phyloP scores from a whole-genome alignment of 768 basidiomycete species.

The Trametes cingulata region DNA sequence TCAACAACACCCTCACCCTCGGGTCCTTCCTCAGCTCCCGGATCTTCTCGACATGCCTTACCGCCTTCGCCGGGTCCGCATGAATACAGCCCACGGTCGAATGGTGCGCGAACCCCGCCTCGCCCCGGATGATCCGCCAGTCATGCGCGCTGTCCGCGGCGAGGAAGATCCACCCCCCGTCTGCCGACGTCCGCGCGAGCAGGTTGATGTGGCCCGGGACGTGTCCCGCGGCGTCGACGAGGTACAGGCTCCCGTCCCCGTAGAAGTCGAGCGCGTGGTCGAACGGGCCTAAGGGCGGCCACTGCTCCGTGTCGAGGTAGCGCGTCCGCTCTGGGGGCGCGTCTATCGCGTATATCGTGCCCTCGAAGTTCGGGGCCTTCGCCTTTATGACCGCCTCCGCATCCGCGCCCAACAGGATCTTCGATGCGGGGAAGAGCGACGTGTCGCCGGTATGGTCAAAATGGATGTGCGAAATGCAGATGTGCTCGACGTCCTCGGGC shows the following conservation, averaged over 20 bases:
- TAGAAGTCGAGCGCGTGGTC: conserved; percentile 53
- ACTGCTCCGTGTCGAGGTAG: conserved; percentile 32
- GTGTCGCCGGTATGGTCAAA: conserved; percentile 56
- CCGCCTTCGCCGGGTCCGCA: conserved; percentile 42
- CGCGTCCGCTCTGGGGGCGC: conserved; percentile 21
- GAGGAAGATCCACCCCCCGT: conserved; percentile 47
- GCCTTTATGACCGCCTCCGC: conserved; percentile 36
- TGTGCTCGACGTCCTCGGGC: conserved; percentile 44
- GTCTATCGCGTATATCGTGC: conserved; percentile 14
- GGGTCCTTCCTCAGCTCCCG: conserved; percentile 35
- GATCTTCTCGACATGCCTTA: conserved; percentile 43
- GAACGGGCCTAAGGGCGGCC: conserved; percentile 48
- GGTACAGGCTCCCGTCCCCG: conserved; percentile 58
- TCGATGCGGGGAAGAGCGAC: conserved; percentile 45
- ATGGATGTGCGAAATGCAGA: conserved; percentile 55
- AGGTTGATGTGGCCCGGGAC: conserved; percentile 55
- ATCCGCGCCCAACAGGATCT: conserved; percentile 49
- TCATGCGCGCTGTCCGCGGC: conserved; percentile 17
- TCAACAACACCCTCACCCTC: conserved; percentile 48
- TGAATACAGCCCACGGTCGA: conserved; percentile 44
- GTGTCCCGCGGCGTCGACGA: conserved; percentile 61
- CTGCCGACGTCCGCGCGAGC: conserved; percentile 54
- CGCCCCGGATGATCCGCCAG: conserved; percentile 22
- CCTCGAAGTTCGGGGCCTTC: conserved; percentile 30
- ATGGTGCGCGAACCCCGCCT: conserved; percentile 41